phyloP scores from a whole-genome alignment of 192 early-diverging fungal species.

The Kickxella alabastrina region DNA sequence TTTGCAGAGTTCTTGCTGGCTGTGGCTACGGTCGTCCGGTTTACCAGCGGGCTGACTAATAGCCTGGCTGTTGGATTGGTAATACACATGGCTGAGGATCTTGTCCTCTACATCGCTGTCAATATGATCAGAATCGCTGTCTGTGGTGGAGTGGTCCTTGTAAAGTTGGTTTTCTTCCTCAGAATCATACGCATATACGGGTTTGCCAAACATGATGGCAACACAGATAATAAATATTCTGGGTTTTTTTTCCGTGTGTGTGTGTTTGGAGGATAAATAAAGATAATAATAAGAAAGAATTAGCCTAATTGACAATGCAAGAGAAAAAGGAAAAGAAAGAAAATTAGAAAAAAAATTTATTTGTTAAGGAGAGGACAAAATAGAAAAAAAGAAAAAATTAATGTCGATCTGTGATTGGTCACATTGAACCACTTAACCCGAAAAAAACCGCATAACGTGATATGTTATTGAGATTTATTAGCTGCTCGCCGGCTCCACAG shows the following conservation, averaged over 20 bases:
- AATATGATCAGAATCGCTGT: slow-evolving; percentile 25
- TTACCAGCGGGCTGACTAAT: neutral
- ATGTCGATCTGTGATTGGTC: no score
- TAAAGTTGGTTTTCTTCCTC: slow-evolving; percentile 2
- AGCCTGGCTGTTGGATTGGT: slow-evolving; percentile 24
- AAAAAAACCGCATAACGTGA: no score
- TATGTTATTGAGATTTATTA: no score
- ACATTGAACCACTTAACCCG: no score
- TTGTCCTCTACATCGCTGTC: slow-evolving; percentile 47
- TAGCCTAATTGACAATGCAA: neutral
- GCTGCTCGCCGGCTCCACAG: no score
- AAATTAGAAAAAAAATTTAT: slow-evolving; percentile 1
- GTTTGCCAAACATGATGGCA: neutral
- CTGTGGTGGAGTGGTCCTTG: neutral
- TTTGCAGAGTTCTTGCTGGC: neutral
- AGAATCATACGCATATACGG: neutral
- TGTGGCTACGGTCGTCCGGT: neutral
- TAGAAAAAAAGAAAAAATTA: no score
- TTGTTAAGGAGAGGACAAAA: neutral
- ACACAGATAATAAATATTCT: no score
- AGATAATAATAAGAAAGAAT: neutral
- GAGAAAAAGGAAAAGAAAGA: neutral
- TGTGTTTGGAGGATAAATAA: no score
- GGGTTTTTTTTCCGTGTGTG: no score
- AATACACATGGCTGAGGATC: slow-evolving; percentile 45